Conservation (phyloP, 2,329 filamentous ascomycete species). For the Microdochium nivale region DNA sequence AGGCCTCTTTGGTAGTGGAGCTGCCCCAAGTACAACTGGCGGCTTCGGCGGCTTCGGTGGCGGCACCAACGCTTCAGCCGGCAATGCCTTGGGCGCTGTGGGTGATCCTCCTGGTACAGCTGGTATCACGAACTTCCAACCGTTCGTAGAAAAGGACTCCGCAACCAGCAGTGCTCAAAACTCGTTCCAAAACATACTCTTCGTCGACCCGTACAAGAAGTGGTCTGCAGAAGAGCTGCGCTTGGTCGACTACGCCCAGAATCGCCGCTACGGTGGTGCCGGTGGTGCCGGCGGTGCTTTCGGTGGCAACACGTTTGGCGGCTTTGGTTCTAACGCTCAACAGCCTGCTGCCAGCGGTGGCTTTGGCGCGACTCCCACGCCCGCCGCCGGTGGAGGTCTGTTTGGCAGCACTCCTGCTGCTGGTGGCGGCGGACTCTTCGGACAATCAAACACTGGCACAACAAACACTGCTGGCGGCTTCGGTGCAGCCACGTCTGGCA, state of each 20-base stretch:
- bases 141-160: conserved; percentile 64
- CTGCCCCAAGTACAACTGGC: conserved; percentile 14
- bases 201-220: conserved; percentile 74
- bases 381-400: conserved; percentile 3
- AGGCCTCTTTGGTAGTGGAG: conserved; percentile 38
- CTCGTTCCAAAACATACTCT: conserved; percentile 71
- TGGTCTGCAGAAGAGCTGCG: conserved; percentile 83
- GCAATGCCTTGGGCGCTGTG: conserved; percentile 36
- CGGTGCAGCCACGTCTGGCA: conserved; percentile 15
- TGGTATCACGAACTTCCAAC: conserved; percentile 54
- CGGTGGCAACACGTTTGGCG: conserved; percentile 33
- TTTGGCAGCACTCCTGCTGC: conserved; percentile 1
- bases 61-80: conserved; percentile 32
- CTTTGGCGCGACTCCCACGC: conserved; percentile 32
- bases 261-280: conserved; percentile 73
- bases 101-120: conserved; percentile 62
- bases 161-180: conserved; percentile 43
- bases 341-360: conserved; percentile 21
- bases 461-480: conserved; percentile 11
- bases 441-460: conserved; percentile 21
- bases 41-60: conserved; percentile 34
- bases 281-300: conserved; percentile 83
- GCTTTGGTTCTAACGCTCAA: conserved; percentile 24
- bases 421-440: conserved; percentile 28
- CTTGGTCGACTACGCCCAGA: conserved; percentile 81